Evolutionary conservation across 1,284 basidiomycete genomes (phyloP), one percentile per base, ranked within the genome.

Genomic region (Tilletia setariae): DNA sequence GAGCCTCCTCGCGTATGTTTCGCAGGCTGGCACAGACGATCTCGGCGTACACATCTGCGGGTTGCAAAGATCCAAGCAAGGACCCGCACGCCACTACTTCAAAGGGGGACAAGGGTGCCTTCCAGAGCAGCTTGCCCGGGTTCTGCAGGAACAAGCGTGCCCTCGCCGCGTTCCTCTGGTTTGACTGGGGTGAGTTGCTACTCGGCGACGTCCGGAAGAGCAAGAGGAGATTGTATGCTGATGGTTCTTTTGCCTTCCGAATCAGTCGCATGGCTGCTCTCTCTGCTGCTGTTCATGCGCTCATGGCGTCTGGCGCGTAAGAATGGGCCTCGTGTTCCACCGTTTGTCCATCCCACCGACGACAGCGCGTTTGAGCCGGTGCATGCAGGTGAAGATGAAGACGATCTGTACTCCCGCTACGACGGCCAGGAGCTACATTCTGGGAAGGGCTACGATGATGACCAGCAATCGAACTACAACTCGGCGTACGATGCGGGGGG

Each of bases 71-170:
- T 51, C 70, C 74, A 2, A 61, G 46, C 25, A 75, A 74, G 23
- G 78, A 80, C 62, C 73, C 76, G 2, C 76, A 79, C 32, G 78
- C 75, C 2, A 68, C 44, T 23, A 44, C 35, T 4, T 72, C 72
- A 21, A 72, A 73, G 25, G 77, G 76, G 9, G 69, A 70, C 7
- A 65, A 66, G 15, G 71, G 72, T 30, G 69, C 59, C 32, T 80
- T 73, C 66, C 65, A 71, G 63, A 67, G 67, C 13, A 75, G 73
- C 35, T 69, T 80, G 2, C 69, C 67, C 23, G 71, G 70, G 65
- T 80, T 76, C 69, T 80, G 78, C 62, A 69, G 72, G 21, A 76
- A 73, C 51, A 80, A 80, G 67, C 72, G 76, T 13, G 78, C 77
- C 19, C 72, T 72, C 25, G 70, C 76, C 19, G 78, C 78, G 40